A percentile compares a stretch with the other conserved stretches of the same genome.
Evolutionary conservation across 345 rosid species (phyloP).

Genomic region (Ceriops tagal): DNA sequence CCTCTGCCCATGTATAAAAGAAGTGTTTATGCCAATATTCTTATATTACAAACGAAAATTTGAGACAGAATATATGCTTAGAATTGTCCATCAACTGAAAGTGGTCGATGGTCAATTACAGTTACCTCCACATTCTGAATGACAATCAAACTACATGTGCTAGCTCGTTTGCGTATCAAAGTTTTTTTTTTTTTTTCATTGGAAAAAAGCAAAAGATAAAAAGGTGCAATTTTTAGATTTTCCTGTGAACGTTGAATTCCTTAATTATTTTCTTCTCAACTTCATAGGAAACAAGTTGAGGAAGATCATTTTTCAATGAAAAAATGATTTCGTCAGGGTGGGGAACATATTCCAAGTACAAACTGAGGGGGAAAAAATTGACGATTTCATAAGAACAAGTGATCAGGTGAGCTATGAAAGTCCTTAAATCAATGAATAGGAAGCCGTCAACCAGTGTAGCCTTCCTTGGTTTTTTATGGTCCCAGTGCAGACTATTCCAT

Average conservation of each 20-base stretch:
- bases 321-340: not conserved
- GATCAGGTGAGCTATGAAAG: not conserved
- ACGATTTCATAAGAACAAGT: not conserved
- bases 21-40: constrained; percentile 23
- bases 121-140: not conserved
- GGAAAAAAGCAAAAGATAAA: not conserved
- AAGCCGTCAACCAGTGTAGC: not conserved
- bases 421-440: not conserved
- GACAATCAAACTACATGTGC: no score
- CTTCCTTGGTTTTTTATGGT: not conserved
- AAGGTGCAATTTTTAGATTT: no score
- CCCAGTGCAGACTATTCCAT: not conserved
- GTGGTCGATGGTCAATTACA: constrained; percentile 10
- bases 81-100: constrained; percentile 5
- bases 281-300: not conserved
- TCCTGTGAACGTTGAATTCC: no score
- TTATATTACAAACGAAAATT: not conserved
- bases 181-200: no score
- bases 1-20: constrained; percentile 67
- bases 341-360: constrained; percentile 13
- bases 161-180: no score
- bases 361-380: not conserved
- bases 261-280: no score
- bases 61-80: constrained; percentile 19
- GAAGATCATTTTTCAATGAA: not conserved